These are phyloP conservation scores for Pichia terricola DNA, from an alignment of 1,139 yeast genomes.

Conservation along the genomic window DNA sequence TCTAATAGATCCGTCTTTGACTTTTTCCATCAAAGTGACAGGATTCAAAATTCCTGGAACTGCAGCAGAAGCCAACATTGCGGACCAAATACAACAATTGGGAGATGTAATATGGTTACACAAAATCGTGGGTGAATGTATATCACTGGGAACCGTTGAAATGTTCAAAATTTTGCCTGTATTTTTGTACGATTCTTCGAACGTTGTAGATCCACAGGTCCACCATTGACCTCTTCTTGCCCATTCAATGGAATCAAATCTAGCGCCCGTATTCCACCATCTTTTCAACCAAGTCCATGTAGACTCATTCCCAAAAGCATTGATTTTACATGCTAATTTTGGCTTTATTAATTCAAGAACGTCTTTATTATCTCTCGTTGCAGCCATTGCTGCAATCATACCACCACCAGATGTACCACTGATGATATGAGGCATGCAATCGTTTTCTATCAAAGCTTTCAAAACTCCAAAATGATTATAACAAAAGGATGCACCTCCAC, in stretches of 20 bases:
- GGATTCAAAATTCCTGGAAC: conserved; percentile 83
- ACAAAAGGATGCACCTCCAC: conserved; percentile 78
- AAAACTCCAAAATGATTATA: conserved; percentile 72
- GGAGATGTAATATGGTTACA: conserved; percentile 75
- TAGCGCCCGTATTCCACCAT: conserved; percentile 68
- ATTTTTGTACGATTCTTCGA: conserved; percentile 55
- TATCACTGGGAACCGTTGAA: conserved; percentile 75
- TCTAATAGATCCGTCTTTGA: conserved; percentile 31
- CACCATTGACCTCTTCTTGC: conserved; percentile 61
- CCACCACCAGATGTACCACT: conserved; percentile 85
- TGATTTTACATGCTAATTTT: conserved; percentile 51
- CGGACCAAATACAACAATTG: conserved; percentile 74
- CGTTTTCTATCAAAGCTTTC: conserved; percentile 59
- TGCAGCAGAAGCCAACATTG: conserved; percentile 69
- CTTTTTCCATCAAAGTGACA: conserved; percentile 68
- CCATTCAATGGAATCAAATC: conserved; percentile 70
- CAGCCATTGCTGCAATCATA: conserved; percentile 63
- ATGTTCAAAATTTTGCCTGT: conserved; percentile 68
- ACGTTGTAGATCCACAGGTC: conserved; percentile 64
- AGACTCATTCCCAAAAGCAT: conserved; percentile 59
- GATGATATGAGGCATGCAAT: conserved; percentile 55
- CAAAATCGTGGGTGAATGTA: conserved; percentile 71
- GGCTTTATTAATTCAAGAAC: conserved; percentile 49
- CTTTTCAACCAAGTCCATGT: conserved; percentile 53
- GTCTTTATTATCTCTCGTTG: conserved; percentile 65